A percentile compares a stretch with the other conserved stretches of the same genome.
Evolutionary conservation across 768 basidiomycete species (phyloP).

Genomic region (Naganishia randhawae): DNA sequence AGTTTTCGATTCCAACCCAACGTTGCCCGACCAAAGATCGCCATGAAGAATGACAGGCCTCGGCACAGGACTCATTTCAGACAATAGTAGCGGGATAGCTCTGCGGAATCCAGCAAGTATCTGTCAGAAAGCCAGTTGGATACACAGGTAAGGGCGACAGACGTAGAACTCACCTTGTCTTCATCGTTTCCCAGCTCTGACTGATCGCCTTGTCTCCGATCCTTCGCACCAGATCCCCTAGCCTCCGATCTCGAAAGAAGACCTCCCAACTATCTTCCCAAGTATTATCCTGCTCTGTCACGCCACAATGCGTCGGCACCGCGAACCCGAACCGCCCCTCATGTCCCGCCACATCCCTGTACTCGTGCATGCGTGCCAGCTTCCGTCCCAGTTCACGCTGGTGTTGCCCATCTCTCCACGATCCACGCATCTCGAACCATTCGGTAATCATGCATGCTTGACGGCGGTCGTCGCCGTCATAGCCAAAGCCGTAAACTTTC

Average conservation of each 20-base stretch:
- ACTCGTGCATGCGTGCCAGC: constrained; percentile 41
- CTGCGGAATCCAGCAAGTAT: constrained; percentile 25
- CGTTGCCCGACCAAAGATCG: constrained; percentile 51
- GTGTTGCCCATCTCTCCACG: not conserved
- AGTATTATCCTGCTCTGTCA: constrained; percentile 47
- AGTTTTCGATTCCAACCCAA: constrained; percentile 35
- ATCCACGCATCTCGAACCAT: constrained; percentile 34
- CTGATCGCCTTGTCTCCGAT: constrained; percentile 37
- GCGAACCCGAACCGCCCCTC: constrained; percentile 37
- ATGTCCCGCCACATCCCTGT: constrained; percentile 22
- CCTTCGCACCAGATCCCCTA: constrained; percentile 40
- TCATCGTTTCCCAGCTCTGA: constrained; percentile 35
- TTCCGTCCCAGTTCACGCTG: constrained; percentile 38
- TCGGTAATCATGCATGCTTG: constrained; percentile 39
- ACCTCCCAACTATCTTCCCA: constrained; percentile 42
- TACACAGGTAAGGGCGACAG: not conserved
- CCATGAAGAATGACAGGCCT: constrained; percentile 49
- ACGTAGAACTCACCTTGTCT: constrained; percentile 34
- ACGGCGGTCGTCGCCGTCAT: constrained; percentile 4
- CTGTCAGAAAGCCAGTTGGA: too few relatives aligned
- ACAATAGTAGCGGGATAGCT: constrained; percentile 38
- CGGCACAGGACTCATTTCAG: constrained; percentile 32
- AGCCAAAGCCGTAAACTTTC: constrained; percentile 16
- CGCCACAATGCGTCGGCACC: constrained; percentile 45
- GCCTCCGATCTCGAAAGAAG: constrained; percentile 41